These are phyloP conservation scores for Coprinopsis marcescibilis DNA, from an alignment of 768 basidiomycete species.

Conservation along the genomic window DNA sequence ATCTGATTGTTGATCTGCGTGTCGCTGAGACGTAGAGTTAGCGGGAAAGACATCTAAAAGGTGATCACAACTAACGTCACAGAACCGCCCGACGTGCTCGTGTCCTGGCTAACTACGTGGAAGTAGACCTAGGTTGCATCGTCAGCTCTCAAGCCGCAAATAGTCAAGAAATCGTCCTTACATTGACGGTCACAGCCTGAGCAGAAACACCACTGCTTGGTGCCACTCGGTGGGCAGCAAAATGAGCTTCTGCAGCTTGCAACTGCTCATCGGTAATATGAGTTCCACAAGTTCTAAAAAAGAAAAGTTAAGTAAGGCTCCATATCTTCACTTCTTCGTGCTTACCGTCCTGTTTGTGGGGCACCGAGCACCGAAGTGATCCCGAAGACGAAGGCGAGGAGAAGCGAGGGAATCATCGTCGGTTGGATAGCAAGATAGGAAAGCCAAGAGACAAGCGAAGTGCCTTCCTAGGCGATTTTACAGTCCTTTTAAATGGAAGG, in stretches of 20 bases:
- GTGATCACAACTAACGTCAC: constrained; percentile 28
- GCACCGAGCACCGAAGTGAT: constrained; percentile 8
- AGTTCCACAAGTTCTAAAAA: constrained; percentile 10
- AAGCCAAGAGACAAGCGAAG: constrained; percentile 1
- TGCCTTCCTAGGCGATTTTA: neutral
- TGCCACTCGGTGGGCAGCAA: constrained; percentile 5
- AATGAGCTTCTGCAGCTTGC: constrained; percentile 7
- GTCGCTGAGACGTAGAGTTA: constrained; percentile 21
- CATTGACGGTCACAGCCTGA: constrained; percentile 3
- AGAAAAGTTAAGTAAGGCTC: neutral
- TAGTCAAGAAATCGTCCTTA: neutral
- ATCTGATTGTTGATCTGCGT: constrained; percentile 34
- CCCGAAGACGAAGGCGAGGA: constrained; percentile 8
- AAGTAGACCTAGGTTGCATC: constrained; percentile 25
- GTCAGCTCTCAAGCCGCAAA: neutral
- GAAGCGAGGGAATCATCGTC: constrained; percentile 3
- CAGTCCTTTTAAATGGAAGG: neutral
- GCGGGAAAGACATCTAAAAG: neutral
- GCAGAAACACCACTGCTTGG: constrained; percentile 1
- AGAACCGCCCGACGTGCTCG: constrained; percentile 31
- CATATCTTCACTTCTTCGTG: neutral
- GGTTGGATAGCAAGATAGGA: neutral
- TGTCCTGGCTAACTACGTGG: constrained; percentile 29
- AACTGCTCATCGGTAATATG: constrained; percentile 10
- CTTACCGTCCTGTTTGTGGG: constrained; percentile 5